A percentile compares a stretch with the other conserved stretches of the same genome.
phyloP scores from a whole-genome alignment of 2,329 filamentous ascomycete species.

The Sporothrix globosa region DNA sequence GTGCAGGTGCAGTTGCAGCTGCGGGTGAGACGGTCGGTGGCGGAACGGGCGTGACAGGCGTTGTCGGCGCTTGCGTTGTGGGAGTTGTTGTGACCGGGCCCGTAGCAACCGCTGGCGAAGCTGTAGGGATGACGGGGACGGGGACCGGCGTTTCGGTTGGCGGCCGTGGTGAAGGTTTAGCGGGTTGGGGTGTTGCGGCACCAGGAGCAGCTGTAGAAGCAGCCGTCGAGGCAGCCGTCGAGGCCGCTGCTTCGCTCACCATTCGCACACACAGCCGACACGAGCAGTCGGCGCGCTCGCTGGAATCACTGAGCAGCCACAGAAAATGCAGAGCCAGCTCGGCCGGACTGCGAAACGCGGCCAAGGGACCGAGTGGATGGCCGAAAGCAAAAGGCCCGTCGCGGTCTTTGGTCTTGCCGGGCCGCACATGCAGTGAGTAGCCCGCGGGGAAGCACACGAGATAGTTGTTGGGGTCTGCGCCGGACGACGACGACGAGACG shows the following conservation, averaged over 20 bases:
- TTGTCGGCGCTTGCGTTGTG: neutral
- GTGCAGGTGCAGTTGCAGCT: neutral
- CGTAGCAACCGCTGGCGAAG: neutral
- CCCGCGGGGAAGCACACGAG: conserved; percentile 36
- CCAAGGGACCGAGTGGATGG: conserved; percentile 35
- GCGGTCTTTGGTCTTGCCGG: conserved; percentile 58
- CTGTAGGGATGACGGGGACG: conserved; percentile 13
- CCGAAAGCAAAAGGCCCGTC: conserved; percentile 49
- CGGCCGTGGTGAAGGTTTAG: neutral
- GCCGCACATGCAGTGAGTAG: conserved; percentile 36
- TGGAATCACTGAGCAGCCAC: conserved; percentile 55
- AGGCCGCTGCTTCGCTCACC: conserved; percentile 35
- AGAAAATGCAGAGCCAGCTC: conserved; percentile 58
- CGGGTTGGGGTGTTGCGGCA: neutral
- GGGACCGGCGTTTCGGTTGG: conserved; percentile 20
- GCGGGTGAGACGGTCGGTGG: conserved; percentile 4
- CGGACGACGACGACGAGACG: neutral
- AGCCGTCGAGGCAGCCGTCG: neutral
- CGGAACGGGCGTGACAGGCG: neutral
- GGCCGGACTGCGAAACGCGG: conserved; percentile 54
- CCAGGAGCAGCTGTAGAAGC: neutral
- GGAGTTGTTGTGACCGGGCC: neutral
- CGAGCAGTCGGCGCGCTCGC: conserved; percentile 54
- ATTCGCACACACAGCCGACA: conserved; percentile 52
- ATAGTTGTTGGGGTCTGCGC: conserved; percentile 33